Percentiles rank a stretch among this genome's conserved stretches.
phyloP scores from a whole-genome alignment of 2,329 filamentous ascomycete species.

The Penicillium sp. region DNA sequence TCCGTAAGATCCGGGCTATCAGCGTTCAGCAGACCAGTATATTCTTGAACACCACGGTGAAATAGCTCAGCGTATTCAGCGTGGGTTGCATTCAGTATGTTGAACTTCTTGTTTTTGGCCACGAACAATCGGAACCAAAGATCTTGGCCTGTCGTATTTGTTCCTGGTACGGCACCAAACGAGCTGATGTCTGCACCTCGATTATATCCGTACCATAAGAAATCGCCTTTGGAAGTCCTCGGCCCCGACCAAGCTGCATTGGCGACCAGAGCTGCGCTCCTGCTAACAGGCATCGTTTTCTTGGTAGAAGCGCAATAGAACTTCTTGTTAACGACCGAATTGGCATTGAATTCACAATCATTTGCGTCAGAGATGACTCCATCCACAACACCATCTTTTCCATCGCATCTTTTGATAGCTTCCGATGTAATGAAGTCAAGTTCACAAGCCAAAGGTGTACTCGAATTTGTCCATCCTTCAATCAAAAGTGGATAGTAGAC shows the following conservation, averaged over 20 bases:
- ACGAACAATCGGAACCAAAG: slow-evolving; percentile 11
- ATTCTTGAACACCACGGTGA: not conserved
- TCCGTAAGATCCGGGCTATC: not conserved
- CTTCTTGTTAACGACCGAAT: not conserved
- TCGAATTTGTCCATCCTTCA: slow-evolving; percentile 37
- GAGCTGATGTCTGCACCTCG: slow-evolving; percentile 8
- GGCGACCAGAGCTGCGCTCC: not conserved
- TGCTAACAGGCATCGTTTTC: not conserved
- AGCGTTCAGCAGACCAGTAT: not conserved
- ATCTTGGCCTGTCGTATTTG: not conserved
- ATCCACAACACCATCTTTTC: not conserved
- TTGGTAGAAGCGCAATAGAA: not conserved
- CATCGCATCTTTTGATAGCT: not conserved
- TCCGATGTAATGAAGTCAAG: not conserved
- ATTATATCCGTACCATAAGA: slow-evolving; percentile 42
- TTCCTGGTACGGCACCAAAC: not conserved
- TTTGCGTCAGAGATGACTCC: not conserved
- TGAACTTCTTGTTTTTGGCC: slow-evolving; percentile 2
- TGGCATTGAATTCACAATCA: not conserved
- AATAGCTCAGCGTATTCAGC: not conserved
- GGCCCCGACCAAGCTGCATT: not conserved
- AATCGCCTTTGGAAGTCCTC: slow-evolving; percentile 48
- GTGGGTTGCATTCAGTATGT: not conserved
- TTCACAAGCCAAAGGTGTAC: not conserved
- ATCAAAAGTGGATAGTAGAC: not conserved